Conservation (phyloP, 2,329 filamentous ascomycete genomes). For the Fusarium clavum region DNA sequence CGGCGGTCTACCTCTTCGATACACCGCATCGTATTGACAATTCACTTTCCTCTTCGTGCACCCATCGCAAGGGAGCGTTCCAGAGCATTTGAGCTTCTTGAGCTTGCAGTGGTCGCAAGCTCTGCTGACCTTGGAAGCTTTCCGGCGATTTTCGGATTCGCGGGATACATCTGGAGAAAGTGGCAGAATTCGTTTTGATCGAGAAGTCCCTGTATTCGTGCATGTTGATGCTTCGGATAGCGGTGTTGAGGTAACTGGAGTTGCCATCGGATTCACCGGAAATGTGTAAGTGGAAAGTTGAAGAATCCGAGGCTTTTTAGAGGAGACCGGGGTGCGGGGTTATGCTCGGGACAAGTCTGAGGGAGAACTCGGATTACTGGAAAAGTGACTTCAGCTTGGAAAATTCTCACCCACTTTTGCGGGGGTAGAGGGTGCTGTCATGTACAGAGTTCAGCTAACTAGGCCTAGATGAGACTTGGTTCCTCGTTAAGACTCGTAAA, state of each 20-base stretch:
- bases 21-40: slow-evolving; percentile 53
- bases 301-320: slow-evolving; percentile 10
- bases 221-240: slow-evolving; percentile 30
- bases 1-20: slow-evolving; percentile 53
- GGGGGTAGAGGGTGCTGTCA: background rate
- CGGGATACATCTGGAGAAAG: slow-evolving; percentile 23
- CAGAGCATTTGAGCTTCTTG: slow-evolving; percentile 54
- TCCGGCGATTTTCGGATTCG: slow-evolving; percentile 36
- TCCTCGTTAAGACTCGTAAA: background rate
- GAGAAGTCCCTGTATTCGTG: background rate
- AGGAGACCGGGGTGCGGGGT: slow-evolving; percentile 2
- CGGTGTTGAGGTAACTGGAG: slow-evolving; percentile 25
- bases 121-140: slow-evolving; percentile 43
- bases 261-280: slow-evolving; percentile 21
- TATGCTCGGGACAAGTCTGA: background rate
- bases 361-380: background rate
- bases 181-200: slow-evolving; percentile 22
- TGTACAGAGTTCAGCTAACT: background rate
- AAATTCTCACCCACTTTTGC: background rate
- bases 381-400: background rate
- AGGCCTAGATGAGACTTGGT: background rate
- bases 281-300: slow-evolving; percentile 24
- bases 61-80: slow-evolving; percentile 51
- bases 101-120: slow-evolving; percentile 55
- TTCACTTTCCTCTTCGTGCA: slow-evolving; percentile 46